Percentiles rank a stretch among this genome's conserved stretches.
These are phyloP conservation scores for Casuarina glauca DNA, from an alignment of 306 rosid genomes.

Conservation along the genomic window DNA sequence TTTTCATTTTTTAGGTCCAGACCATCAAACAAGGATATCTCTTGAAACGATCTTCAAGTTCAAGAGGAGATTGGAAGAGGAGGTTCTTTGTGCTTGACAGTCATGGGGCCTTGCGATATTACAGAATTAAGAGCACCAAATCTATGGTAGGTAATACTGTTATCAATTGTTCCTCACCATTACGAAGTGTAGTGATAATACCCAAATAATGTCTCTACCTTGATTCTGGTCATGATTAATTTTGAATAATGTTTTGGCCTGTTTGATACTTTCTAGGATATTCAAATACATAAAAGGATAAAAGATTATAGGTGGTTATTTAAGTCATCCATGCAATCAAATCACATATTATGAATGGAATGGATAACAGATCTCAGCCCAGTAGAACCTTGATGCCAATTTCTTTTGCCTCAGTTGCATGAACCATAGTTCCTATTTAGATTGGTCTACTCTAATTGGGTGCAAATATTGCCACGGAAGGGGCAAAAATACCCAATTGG, in stretches of 20 bases:
- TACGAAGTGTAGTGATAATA: neutral
- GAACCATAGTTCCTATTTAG: neutral
- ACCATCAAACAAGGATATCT: slow-evolving; percentile 88
- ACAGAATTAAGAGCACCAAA: slow-evolving; percentile 67
- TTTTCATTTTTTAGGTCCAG: slow-evolving; percentile 50
- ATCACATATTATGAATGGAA: neutral
- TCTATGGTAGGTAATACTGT: slow-evolving; percentile 62
- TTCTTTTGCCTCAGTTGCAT: neutral
- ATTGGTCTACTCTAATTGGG: neutral
- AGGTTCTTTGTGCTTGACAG: slow-evolving; percentile 85
- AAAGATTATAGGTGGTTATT: too few species aligned
- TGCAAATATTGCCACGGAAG: neutral
- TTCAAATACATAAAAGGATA: neutral
- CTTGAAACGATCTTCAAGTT: slow-evolving; percentile 77
- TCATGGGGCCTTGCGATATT: slow-evolving; percentile 72
- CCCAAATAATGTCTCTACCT: neutral
- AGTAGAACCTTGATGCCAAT: neutral
- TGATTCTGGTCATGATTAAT: neutral
- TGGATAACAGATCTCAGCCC: neutral
- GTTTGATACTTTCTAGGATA: neutral
- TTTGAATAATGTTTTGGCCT: neutral
- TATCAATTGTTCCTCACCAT: slow-evolving; percentile 13
- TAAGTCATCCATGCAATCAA: neutral
- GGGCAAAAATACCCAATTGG: neutral
- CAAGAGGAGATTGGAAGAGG: slow-evolving; percentile 95